Evolutionary conservation across 805 yeast species (phyloP).

Genomic region (Starmerella riodocensis): DNA sequence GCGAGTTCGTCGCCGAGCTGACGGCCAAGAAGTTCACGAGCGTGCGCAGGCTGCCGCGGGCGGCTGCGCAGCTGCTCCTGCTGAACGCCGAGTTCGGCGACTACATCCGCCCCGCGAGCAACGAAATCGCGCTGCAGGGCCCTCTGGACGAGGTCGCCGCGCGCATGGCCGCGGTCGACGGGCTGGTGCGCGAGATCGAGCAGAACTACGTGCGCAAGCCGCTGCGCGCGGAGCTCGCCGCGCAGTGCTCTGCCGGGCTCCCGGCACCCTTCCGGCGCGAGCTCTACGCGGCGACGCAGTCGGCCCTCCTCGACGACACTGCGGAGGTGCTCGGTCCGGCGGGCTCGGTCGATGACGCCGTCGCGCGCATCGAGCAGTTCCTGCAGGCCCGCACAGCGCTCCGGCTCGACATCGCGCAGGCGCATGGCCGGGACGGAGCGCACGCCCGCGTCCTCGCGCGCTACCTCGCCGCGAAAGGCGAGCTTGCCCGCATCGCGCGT

Average conservation of each 20-base stretch:
- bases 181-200: not conserved
- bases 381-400: constrained; percentile 51
- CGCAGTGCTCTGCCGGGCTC: not conserved
- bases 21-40: constrained; percentile 4
- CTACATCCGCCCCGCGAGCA: not conserved
- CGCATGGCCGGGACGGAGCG: constrained; percentile 64
- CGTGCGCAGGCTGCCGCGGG: constrained; percentile 4
- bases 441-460: constrained; percentile 71
- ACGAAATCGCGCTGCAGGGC: constrained; percentile 6
- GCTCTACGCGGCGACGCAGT: not conserved
- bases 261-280: not conserved
- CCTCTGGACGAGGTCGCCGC: not conserved
- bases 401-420: constrained; percentile 68
- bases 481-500: constrained; percentile 32
- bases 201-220: constrained; percentile 2
- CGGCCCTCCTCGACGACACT: constrained; percentile 36
- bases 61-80: not conserved
- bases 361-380: constrained; percentile 44
- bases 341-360: constrained; percentile 45
- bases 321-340: constrained; percentile 51
- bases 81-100: constrained; percentile 1
- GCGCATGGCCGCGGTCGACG: constrained; percentile 9
- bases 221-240: not conserved
- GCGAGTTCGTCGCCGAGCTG: not conserved
- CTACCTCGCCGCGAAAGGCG: constrained; percentile 34